Conservation (phyloP, 2,329 filamentous ascomycete genomes). For the Atkinsonella texensis region DNA sequence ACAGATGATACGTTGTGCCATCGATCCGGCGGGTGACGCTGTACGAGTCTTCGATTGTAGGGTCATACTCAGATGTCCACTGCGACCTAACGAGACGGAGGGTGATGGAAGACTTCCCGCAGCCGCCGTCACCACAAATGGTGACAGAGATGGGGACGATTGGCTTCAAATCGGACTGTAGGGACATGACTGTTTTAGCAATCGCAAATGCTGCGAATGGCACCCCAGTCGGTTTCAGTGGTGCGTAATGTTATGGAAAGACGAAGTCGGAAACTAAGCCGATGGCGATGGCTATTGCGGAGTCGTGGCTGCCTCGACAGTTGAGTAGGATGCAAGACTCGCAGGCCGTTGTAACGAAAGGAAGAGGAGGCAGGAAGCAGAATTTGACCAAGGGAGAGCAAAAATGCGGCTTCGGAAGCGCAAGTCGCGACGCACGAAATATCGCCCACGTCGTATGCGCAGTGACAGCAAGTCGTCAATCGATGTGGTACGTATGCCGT, state of each 20-base stretch:
- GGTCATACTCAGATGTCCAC: slow-evolving; percentile 77
- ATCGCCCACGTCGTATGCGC: neutral
- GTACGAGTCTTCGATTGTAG: slow-evolving; percentile 76
- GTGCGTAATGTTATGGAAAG: neutral
- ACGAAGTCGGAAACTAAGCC: too few relatives aligned
- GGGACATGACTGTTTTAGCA: slow-evolving; percentile 1
- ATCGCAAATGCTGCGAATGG: neutral
- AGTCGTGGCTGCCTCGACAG: too few relatives aligned
- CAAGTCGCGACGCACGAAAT: neutral
- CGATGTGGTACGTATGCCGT: neutral
- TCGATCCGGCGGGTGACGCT: slow-evolving; percentile 70
- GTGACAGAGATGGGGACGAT: slow-evolving; percentile 59
- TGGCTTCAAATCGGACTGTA: slow-evolving; percentile 9
- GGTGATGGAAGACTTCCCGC: slow-evolving; percentile 76
- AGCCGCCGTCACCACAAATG: slow-evolving; percentile 77
- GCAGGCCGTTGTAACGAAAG: neutral
- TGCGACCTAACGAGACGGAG: slow-evolving; percentile 69
- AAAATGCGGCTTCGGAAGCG: neutral
- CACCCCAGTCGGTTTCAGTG: neutral
- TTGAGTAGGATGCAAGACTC: too few relatives aligned
- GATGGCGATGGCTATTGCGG: too few relatives aligned
- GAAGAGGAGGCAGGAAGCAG: neutral
- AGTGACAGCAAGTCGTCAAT: neutral
- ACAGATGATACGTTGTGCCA: slow-evolving; percentile 67
- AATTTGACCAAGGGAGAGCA: too few relatives aligned